Evolutionary conservation across 345 rosid species (phyloP).

Genomic region (Citrus trifoliata): DNA sequence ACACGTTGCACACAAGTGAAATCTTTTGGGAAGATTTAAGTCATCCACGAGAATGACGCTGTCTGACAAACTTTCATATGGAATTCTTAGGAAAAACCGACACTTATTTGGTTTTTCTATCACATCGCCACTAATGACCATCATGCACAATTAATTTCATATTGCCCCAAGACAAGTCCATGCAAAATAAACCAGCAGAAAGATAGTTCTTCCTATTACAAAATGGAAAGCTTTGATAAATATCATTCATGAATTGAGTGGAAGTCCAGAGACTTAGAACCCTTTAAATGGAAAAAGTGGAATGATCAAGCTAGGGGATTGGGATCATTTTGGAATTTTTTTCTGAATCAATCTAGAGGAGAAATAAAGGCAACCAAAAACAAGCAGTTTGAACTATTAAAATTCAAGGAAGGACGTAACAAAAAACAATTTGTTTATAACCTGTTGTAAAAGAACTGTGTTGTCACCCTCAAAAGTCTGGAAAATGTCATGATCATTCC

Average conservation of each 20-base stretch:
- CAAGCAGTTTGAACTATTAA: not conserved
- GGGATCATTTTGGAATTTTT: not conserved
- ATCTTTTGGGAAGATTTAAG: not conserved
- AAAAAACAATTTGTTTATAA: slow-evolving; percentile 10
- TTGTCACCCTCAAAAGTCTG: slow-evolving; percentile 99
- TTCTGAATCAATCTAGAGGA: not conserved
- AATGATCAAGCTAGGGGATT: not conserved
- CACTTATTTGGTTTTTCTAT: not conserved
- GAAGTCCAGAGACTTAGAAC: too few species aligned
- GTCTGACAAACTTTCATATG: not conserved
- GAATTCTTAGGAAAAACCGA: not conserved
- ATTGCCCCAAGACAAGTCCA: not conserved
- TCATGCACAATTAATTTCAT: not conserved
- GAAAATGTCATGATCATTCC: slow-evolving; percentile 96
- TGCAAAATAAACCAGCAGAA: not conserved
- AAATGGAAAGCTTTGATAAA: not conserved
- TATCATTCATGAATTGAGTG: not conserved
- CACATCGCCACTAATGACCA: not conserved
- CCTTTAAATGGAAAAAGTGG: not conserved
- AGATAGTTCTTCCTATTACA: not conserved
- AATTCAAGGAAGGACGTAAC: not conserved
- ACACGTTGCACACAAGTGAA: not conserved
- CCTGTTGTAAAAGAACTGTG: slow-evolving; percentile 98
- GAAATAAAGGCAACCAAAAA: not conserved
- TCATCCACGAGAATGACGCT: not conserved